Evolutionary conservation across 495 filamentous ascomycete species (phyloP).

Genomic region (Geopyxis carbonaria): DNA sequence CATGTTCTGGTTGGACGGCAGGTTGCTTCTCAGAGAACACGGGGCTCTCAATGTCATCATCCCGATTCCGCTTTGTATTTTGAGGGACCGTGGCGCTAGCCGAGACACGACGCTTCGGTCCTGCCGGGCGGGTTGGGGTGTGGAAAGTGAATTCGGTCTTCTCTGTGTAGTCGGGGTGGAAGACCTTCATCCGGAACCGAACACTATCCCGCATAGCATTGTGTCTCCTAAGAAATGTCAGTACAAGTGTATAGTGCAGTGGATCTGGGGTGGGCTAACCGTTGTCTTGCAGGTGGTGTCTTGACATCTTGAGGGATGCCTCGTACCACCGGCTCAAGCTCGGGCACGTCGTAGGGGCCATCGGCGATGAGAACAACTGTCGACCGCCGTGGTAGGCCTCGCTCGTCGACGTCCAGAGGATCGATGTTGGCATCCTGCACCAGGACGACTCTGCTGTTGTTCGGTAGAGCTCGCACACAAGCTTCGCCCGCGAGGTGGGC

Average conservation of each 20-base stretch:
- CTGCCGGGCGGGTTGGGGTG: neutral
- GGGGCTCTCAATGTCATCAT: slow-evolving; percentile 1
- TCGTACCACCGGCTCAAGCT: no score
- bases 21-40: slow-evolving; percentile 1
- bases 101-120: neutral
- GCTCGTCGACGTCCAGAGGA: slow-evolving; percentile 2
- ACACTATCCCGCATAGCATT: slow-evolving; percentile 2
- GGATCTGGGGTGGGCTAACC: no score
- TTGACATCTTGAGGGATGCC: no score
- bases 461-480: neutral
- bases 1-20: neutral
- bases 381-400: slow-evolving; percentile 2
- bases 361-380: slow-evolving; percentile 5
- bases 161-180: slow-evolving; percentile 6
- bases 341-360: neutral
- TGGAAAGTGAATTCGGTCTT: slow-evolving; percentile 5
- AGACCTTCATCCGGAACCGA: slow-evolving; percentile 2
- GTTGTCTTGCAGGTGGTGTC: no score
- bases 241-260: no score
- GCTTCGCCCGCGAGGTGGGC: neutral
- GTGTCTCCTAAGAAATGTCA: neutral
- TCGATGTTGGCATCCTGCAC: neutral
- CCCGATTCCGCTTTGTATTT: slow-evolving; percentile 2
- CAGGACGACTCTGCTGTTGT: neutral
- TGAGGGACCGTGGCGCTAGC: neutral